Percentiles rank a stretch among this genome's conserved stretches.
Evolutionary conservation across 2,329 filamentous ascomycete genomes (phyloP).

Genomic region (Colletotrichum limetticola): DNA sequence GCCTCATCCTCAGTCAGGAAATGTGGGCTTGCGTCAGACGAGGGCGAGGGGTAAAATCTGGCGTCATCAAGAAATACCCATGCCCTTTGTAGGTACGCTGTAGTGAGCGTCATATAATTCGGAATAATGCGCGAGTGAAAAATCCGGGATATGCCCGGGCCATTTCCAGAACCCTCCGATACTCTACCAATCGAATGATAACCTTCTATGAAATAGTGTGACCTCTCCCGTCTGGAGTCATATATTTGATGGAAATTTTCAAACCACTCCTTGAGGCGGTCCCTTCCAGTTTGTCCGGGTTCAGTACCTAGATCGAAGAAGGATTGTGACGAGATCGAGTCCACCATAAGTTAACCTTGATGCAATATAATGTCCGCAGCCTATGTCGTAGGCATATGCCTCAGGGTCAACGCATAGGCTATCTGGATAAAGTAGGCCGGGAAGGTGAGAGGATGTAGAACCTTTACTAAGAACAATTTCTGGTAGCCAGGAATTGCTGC

Average conservation of each 20-base stretch:
- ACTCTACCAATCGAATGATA: too few species aligned
- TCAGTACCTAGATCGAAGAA: not conserved
- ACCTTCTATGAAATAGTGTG: too few species aligned
- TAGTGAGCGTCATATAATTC: too few species aligned
- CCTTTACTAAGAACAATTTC: not conserved
- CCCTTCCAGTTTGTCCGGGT: not conserved
- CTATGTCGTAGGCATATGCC: not conserved
- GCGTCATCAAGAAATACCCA: not conserved
- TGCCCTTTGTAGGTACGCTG: not conserved
- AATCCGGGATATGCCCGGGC: not conserved
- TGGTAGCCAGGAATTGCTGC: not conserved
- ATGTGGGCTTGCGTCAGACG: not conserved
- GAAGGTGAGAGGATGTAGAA: not conserved
- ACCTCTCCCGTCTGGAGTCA: too few species aligned
- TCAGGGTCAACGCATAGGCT: not conserved
- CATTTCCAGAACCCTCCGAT: too few species aligned
- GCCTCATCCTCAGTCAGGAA: not conserved
- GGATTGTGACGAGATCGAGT: not conserved
- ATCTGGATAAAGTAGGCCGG: not conserved
- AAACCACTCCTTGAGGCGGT: not conserved
- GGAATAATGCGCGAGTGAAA: not conserved
- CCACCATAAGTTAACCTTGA: not conserved
- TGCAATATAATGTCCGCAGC: not conserved
- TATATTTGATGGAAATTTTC: fast-evolving
- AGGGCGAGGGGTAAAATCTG: not conserved